These are phyloP conservation scores for Neodidymelliopsis sp. DNA, from an alignment of 2,329 filamentous ascomycete species.

Conservation along the genomic window DNA sequence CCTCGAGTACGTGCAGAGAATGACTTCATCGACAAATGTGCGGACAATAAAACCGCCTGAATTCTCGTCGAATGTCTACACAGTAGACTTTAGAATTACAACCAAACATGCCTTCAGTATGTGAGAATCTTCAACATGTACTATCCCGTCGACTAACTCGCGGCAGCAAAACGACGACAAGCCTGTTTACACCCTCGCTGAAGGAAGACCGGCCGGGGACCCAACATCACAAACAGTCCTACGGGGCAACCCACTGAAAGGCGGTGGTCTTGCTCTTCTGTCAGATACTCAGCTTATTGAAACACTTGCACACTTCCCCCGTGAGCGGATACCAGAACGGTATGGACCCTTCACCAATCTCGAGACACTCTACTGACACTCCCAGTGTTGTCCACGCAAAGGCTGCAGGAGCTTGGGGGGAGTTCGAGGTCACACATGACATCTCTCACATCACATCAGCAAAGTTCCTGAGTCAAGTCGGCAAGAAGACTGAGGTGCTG, in stretches of 20 bases:
- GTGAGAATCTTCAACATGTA: too few species aligned
- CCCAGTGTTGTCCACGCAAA: slow-evolving; percentile 65
- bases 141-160: neutral
- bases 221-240: slow-evolving; percentile 5
- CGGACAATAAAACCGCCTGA: neutral
- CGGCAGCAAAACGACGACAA: neutral
- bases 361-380: neutral
- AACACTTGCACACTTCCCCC: slow-evolving; percentile 66
- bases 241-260: slow-evolving; percentile 16
- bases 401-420: slow-evolving; percentile 63
- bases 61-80: neutral
- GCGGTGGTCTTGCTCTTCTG: slow-evolving; percentile 56
- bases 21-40: slow-evolving; percentile 7
- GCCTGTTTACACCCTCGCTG: slow-evolving; percentile 7
- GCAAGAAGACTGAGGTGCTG: slow-evolving; percentile 62
- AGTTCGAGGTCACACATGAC: slow-evolving; percentile 68
- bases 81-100: neutral
- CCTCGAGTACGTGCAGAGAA: neutral
- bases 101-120: neutral
- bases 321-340: slow-evolving; percentile 68
- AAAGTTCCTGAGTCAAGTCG: slow-evolving; percentile 61
- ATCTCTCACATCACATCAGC: slow-evolving; percentile 64
- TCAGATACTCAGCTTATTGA: slow-evolving; percentile 70
- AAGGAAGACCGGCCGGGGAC: slow-evolving; percentile 6
- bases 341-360: slow-evolving; percentile 20